phyloP scores from a whole-genome alignment of 345 rosid genomes.

The Geranium rotundifolium region DNA sequence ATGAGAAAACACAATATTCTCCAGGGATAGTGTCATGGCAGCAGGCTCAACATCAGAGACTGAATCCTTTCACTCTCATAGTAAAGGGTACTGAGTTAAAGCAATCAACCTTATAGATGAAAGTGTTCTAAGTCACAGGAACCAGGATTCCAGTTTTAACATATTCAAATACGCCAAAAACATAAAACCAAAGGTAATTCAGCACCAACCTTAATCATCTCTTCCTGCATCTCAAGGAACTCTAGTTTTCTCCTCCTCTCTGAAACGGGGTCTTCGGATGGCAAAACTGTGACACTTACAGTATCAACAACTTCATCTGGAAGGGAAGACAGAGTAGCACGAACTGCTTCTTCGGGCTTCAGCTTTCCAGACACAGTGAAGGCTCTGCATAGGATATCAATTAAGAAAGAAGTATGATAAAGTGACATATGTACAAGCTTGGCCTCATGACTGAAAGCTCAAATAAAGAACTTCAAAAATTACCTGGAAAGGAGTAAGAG shows the following conservation, averaged over 20 bases:
- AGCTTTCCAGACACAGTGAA: neutral
- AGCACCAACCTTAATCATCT: neutral
- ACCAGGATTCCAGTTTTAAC: neutral
- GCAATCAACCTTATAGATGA: neutral
- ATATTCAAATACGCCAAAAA: neutral
- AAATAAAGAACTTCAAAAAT: neutral
- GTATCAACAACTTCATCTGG: conserved; percentile 2
- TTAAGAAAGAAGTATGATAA: no score
- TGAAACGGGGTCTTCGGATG: neutral
- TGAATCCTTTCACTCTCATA: neutral
- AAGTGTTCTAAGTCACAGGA: neutral
- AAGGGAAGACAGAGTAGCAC: conserved; percentile 1
- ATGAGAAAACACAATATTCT: neutral
- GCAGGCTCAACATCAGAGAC: neutral
- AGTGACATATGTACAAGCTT: neutral
- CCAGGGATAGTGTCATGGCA: neutral
- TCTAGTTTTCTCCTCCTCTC: neutral
- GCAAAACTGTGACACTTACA: neutral
- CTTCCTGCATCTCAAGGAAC: conserved; percentile 3
- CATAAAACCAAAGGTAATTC: neutral
- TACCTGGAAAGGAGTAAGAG: conserved; percentile 73
- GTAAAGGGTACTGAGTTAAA: neutral
- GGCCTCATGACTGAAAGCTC: neutral
- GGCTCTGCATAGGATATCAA: conserved; percentile 5
- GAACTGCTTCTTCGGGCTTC: conserved; percentile 1